phyloP scores from a whole-genome alignment of 176 grass and related monocot species.

The Carex parvula region DNA sequence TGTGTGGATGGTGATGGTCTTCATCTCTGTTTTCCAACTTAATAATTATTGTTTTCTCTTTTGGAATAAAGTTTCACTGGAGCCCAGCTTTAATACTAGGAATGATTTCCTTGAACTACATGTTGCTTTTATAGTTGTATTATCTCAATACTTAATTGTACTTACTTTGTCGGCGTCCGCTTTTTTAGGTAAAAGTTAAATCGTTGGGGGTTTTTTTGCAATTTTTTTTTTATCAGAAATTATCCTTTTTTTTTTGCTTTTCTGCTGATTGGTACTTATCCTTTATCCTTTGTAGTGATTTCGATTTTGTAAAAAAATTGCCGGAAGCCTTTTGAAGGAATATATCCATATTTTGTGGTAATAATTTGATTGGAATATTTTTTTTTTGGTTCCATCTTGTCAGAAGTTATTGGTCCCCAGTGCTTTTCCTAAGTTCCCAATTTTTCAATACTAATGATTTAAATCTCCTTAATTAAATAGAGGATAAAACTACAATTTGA shows the following conservation, averaged over 20 bases:
- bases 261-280: conserved; percentile 4
- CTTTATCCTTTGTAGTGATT: neutral
- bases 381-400: neutral
- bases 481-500: neutral
- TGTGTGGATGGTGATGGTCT: neutral
- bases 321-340: neutral
- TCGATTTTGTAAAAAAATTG: neutral
- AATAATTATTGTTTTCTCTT: neutral
- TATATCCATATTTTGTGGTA: neutral
- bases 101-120: conserved; percentile 6
- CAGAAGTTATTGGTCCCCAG: neutral
- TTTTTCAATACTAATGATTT: neutral
- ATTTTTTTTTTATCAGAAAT: neutral
- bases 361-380: neutral
- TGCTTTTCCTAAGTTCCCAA: neutral
- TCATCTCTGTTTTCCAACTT: conserved; percentile 2
- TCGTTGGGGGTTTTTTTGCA: neutral
- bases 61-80: neutral
- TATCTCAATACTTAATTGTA: conserved; percentile 4
- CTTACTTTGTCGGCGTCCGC: neutral
- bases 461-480: neutral
- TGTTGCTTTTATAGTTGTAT: neutral
- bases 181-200: neutral
- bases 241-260: neutral
- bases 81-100: neutral